Conservation (phyloP, 2,329 filamentous ascomycete genomes). For the Microsporum audouinii region DNA sequence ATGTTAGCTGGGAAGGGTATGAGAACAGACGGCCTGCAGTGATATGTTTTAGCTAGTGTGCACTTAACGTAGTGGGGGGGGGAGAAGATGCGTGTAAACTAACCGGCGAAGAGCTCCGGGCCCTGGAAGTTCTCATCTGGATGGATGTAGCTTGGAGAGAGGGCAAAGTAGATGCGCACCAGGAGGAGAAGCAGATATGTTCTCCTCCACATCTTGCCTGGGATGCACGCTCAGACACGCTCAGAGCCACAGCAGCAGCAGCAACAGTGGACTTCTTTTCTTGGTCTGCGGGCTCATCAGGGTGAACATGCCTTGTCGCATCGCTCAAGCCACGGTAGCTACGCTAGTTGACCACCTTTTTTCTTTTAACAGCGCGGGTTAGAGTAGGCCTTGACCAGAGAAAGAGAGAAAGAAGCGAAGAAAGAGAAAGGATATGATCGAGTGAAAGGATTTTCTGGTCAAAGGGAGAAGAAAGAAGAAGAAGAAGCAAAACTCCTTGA, state of each 20-base stretch:
- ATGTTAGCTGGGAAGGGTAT: slow-evolving; percentile 80
- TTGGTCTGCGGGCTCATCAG: neutral
- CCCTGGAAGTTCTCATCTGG: slow-evolving; percentile 99
- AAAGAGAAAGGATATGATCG: neutral
- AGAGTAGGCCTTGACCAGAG: neutral
- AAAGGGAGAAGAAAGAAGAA: neutral
- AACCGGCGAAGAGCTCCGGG: slow-evolving; percentile 92
- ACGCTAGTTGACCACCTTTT: neutral
- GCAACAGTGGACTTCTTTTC: neutral
- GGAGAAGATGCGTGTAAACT: slow-evolving; percentile 23
- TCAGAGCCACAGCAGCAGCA: too few species aligned
- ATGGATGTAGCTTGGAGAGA: slow-evolving; percentile 92
- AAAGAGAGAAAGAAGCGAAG: neutral
- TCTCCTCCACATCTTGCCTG: slow-evolving; percentile 67
- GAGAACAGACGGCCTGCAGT: slow-evolving; percentile 72
- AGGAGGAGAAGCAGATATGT: slow-evolving; percentile 74
- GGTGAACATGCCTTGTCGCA: neutral
- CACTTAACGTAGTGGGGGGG: neutral
- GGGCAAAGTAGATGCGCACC: slow-evolving; percentile 83
- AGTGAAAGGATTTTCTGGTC: neutral
- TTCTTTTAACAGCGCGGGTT: neutral
- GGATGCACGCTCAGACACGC: too few species aligned
- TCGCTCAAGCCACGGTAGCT: neutral
- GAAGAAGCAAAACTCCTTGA: neutral
- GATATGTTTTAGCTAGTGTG: neutral